Evolutionary conservation across 129 eudicot genomes (phyloP), one percentile per base, ranked within the genome.

Genomic region (Calendula officinalis): DNA sequence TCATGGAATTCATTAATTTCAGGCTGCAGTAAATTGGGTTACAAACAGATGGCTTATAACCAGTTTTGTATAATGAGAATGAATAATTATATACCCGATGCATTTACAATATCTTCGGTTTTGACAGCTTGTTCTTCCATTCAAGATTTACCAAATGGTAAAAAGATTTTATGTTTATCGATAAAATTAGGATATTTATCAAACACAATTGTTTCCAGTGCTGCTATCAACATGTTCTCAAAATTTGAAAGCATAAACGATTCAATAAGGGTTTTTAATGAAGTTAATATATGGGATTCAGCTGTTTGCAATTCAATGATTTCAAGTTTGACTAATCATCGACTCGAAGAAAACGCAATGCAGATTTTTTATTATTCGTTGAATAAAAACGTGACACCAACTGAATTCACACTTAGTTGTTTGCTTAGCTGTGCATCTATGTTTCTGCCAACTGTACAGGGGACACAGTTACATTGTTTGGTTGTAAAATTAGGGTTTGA

Each of bases 1-100:
- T 80, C 95, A 6, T 90, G 97, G 97, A 90, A 90, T 47, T 82
- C 97, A 6, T 17, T 90, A 60, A 82, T 90, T 47, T 59, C 81
- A 35, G 85, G 82, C 14, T 84, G 87, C 47, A 75, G 84, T 71
- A 82, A 80, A 63, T 69, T 49, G 7, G 90, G 86, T 36, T 60
- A 63, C 51, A 70, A 72, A 33, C 70, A 74, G 7, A 36, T 78
- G 51, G 94, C 94, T 12, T 72, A 67, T 39, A 34, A 56, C 2
- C 64, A 70, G 37, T 87, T 91, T 36, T 35, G 46, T 51, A 5
- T 53, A 52, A 87, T 91, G 98, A 62, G 72, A 72, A 72, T 49
- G 16, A 43, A 15, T 4, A 72, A 72, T 7, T 70, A 60, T 80
- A n/a, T 35, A 45, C 78, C 83, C 5, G 95, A 91, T 63, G 80